These are phyloP conservation scores for Clausena lansium DNA, from an alignment of 345 rosid species.

Conservation along the genomic window DNA sequence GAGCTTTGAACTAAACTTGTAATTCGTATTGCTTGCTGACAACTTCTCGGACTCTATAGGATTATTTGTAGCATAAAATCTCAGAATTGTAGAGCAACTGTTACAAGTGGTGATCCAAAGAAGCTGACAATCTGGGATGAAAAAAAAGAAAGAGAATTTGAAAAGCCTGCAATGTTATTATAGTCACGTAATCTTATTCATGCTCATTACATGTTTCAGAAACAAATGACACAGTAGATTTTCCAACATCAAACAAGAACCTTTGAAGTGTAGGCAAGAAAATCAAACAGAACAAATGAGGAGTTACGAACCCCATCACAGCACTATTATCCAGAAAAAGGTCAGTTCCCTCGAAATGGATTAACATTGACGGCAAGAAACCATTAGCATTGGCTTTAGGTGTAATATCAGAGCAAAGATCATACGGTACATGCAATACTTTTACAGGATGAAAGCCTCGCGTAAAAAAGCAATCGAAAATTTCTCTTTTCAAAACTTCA, in stretches of 20 bases:
- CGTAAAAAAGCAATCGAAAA: no score
- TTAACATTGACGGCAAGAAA: background rate
- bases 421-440: background rate
- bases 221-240: background rate
- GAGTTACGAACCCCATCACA: no score
- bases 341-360: background rate
- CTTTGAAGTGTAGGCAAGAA: background rate
- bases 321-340: background rate
- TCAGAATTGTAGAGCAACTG: no score
- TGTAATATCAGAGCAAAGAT: background rate
- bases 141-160: no score
- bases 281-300: background rate
- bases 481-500: background rate
- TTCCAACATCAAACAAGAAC: conserved; percentile 1
- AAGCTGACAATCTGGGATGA: no score
- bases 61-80: no score
- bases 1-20: no score
- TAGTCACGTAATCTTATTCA: background rate
- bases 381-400: background rate
- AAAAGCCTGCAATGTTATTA: no score
- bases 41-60: no score
- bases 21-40: no score
- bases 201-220: background rate
- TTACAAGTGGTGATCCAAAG: no score
- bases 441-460: background rate